A percentile compares a stretch with the other conserved stretches of the same genome.
These are phyloP conservation scores for Hygrophila difformis DNA, from an alignment of 257 asterid species.

Conservation along the genomic window DNA sequence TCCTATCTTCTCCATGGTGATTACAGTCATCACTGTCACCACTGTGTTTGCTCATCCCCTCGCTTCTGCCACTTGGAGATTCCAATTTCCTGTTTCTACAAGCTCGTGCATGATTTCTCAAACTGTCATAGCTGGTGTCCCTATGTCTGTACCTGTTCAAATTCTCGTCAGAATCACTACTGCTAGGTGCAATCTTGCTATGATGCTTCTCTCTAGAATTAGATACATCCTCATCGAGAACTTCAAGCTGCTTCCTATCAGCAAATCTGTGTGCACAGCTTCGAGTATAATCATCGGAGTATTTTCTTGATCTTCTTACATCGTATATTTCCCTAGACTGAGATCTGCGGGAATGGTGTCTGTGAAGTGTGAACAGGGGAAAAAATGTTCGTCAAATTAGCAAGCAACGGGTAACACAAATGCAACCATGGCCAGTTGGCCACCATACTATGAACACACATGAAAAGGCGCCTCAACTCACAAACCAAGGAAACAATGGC, in stretches of 20 bases:
- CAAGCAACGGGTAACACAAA: no score
- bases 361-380: constrained; percentile 4
- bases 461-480: no score
- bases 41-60: constrained; percentile 13
- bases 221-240: constrained; percentile 20
- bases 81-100: constrained; percentile 15
- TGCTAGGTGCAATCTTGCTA: constrained; percentile 19
- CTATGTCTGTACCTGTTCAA: constrained; percentile 21
- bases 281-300: constrained; percentile 26
- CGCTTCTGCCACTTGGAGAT: constrained; percentile 15
- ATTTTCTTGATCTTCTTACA: constrained; percentile 36
- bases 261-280: constrained; percentile 21
- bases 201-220: constrained; percentile 19
- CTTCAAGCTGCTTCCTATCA: constrained; percentile 26
- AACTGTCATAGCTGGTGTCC: constrained; percentile 12
- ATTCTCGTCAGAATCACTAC: constrained; percentile 31
- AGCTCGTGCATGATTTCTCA: constrained; percentile 24
- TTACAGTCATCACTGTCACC: constrained; percentile 19
- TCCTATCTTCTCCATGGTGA: constrained; percentile 18
- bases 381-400: no score
- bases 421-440: no score
- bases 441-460: no score
- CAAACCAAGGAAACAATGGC: no score
- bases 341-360: constrained; percentile 27
- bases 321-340: constrained; percentile 36